Evolutionary conservation across 1,284 basidiomycete genomes (phyloP), one percentile per base, ranked within the genome.

Genomic region (Sparassis latifolia): DNA sequence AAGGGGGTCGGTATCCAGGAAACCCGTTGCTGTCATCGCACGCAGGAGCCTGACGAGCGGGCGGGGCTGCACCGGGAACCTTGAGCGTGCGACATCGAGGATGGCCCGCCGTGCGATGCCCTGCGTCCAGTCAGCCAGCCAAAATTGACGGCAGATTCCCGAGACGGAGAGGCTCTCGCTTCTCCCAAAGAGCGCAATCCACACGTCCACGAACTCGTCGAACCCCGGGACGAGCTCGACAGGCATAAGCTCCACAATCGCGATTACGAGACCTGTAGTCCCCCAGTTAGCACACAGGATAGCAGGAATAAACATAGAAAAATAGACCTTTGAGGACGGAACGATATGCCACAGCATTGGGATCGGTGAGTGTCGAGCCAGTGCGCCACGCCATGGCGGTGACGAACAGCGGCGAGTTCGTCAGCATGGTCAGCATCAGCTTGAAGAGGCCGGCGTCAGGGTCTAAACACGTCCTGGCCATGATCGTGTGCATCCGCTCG

Each of bases 341-440:
- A 32, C 91, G 81, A 66, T 85, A 92, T 2, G 88, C 89, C 30
- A 90, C 78, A 0, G 86, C 82, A 58, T 92, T 92, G 0, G 89
- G 82, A 55, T 90, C 87, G 4, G 84, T 82, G 20, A 91, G 70
- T 2, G 80, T 76, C 5, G 86, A 86, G 1, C 78, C 82, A 3
- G 74, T 76, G 51, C 73, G 80, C 78, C 81, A 83, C 2, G 86
- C 84, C 10, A 78, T 65, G 6, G 84, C 72, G 3, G 85, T 83
- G n/a, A 87, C 84, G 55, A 90, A 88, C 6, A 89, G 62, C 2
- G 88, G 84, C 0, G 85, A 87, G 3, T 71, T 69, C 2, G 83
- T 86, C 56, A 89, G 66, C 28, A 89, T 64, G 2, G 70, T 72
- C 32, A 73, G 60, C 47, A 89, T 61, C 31, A 84, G 63, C 40